Evolutionary conservation across 805 yeast species (phyloP), one percentile per base, ranked within the genome.

Genomic region (Ogataea methylovora): DNA sequence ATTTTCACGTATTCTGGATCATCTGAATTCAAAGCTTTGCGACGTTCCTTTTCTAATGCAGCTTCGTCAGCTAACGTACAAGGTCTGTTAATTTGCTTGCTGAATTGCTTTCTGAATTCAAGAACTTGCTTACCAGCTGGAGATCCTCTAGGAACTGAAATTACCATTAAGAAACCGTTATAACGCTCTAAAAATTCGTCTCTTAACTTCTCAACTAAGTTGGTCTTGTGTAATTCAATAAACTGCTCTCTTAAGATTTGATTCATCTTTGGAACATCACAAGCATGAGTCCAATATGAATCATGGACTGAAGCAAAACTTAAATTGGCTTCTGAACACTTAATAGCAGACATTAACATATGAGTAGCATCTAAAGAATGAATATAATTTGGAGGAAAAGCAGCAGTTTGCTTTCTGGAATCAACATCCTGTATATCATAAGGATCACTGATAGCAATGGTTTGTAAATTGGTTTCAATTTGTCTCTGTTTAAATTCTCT

Each of bases 241-340:
- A 90, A 90, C 38, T 84, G 79, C 24, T 82, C 79, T 51, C 98
- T 72, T 43, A 92, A 63, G 29, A 72, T 62, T 11, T 47, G 49
- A 56, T 79, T 85, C 92, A 90, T 79, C 3, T 51, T 52, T 39
- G 78, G 79, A 27, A 90, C 77, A 54, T 84, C 90, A 32, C 75
- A 63, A 2, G 98, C 97, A 54, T 92, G 97, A 0, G 97, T 87
- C 98, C 98, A 90, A 56, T 84, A 90, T 1, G 97, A 90, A 56
- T 90, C 98, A 58, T 90, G 98, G 17, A 90, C 98, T 1, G 97
- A 78, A 0, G 97, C 96, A 67, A 92, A 90, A 10, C 76, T 65
- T 32, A 92, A 58, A 0, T 73, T 76, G 2, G 54, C 52, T 27
- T 77, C 69, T 4, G 81, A 76, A 56, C 96, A 86, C 17, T 76